Evolutionary conservation across 495 filamentous ascomycete genomes (phyloP).

Genomic region (Xylaria venustula): DNA sequence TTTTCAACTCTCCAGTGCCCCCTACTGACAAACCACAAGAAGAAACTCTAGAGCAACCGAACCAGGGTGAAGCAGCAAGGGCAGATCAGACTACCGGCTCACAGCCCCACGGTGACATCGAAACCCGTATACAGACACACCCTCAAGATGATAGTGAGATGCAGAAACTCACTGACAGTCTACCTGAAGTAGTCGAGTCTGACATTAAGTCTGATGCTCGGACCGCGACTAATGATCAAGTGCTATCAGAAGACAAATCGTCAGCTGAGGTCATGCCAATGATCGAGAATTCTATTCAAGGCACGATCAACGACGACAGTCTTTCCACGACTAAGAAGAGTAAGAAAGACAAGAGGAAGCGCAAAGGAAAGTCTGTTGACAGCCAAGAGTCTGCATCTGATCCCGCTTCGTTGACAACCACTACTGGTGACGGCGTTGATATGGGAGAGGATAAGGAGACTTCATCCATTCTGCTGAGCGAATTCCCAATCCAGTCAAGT

Average conservation of each 20-base stretch:
- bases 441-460: neutral
- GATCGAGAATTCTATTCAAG: neutral
- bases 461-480: neutral
- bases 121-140: neutral
- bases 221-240: neutral
- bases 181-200: neutral
- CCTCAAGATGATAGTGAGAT: neutral
- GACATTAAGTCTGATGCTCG: neutral
- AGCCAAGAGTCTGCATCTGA: constrained; percentile 14
- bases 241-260: neutral
- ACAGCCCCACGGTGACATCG: neutral
- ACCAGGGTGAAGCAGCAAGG: neutral
- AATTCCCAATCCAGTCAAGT: too few relatives aligned
- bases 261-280: constrained; percentile 8
- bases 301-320: constrained; percentile 2
- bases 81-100: neutral
- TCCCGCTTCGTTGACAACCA: neutral
- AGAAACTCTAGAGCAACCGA: neutral
- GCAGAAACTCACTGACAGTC: neutral
- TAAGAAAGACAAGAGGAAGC: constrained; percentile 35
- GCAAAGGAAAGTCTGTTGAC: constrained; percentile 25
- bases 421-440: neutral
- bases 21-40: neutral
- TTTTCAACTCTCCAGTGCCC: neutral
- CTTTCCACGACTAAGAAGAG: constrained; percentile 18